These are phyloP conservation scores for Parasarocladium wereldwijsianum DNA, from an alignment of 2,329 filamentous ascomycete species.

Conservation along the genomic window DNA sequence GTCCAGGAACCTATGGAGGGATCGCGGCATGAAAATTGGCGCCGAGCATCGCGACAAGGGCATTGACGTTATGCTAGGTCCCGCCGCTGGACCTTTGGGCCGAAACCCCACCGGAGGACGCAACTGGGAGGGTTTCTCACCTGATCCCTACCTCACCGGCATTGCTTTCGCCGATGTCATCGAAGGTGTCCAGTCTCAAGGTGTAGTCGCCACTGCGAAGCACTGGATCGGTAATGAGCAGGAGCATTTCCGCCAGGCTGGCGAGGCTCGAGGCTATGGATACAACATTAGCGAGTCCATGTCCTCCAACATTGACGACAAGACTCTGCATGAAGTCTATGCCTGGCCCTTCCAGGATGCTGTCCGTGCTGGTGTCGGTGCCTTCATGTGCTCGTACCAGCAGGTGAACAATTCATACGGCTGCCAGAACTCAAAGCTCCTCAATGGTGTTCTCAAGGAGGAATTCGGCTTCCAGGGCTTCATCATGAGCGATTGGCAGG, in stretches of 20 bases:
- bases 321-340: slow-evolving; percentile 62
- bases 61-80: slow-evolving; percentile 52
- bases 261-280: slow-evolving; percentile 36
- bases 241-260: slow-evolving; percentile 57
- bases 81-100: slow-evolving; percentile 31
- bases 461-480: slow-evolving; percentile 74
- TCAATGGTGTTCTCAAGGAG: slow-evolving; percentile 64
- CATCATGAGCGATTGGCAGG: slow-evolving; percentile 68
- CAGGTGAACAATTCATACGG: slow-evolving; percentile 68
- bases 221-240: slow-evolving; percentile 65
- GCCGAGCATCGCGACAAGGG: slow-evolving; percentile 63
- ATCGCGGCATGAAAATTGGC: slow-evolving; percentile 32
- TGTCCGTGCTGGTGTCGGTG: slow-evolving; percentile 49
- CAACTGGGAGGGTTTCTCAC: slow-evolving; percentile 54
- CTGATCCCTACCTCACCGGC: slow-evolving; percentile 63
- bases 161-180: slow-evolving; percentile 58
- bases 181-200: slow-evolving; percentile 66
- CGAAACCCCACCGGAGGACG: slow-evolving; percentile 30
- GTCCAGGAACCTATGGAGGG: slow-evolving; percentile 52
- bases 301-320: slow-evolving; percentile 54
- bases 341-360: slow-evolving; percentile 67
- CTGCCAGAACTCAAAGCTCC: slow-evolving; percentile 64
- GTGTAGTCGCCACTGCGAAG: slow-evolving; percentile 73
- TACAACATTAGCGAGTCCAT: slow-evolving; percentile 45
- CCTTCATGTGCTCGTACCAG: slow-evolving; percentile 57